Evolutionary conservation across 495 filamentous ascomycete species (phyloP).

Genomic region (Lasiosphaeria miniovina): DNA sequence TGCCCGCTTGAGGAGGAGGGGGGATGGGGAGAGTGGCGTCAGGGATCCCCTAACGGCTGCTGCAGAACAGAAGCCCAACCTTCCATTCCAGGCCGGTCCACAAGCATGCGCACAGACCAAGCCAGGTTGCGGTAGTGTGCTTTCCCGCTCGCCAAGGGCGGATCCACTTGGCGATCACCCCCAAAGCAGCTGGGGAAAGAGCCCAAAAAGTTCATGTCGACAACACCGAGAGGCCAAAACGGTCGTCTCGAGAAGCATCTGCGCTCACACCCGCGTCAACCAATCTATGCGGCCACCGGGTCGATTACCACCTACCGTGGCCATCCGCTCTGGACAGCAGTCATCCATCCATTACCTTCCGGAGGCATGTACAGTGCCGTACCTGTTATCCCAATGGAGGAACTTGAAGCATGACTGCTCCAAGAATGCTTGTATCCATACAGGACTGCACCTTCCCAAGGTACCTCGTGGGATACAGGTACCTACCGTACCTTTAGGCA

Average conservation of each 20-base stretch:
- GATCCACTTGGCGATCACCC: conserved; percentile 2
- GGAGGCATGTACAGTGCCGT: too few species aligned
- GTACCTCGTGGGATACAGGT: too few species aligned
- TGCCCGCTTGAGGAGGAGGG: too few species aligned
- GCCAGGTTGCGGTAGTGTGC: not conserved
- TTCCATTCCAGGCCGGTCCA: conserved; percentile 2
- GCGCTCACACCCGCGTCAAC: conserved; percentile 9
- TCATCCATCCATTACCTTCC: not conserved
- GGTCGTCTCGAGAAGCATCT: not conserved
- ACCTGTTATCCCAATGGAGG: too few species aligned
- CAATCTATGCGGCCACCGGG: conserved; percentile 12
- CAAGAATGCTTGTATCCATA: too few species aligned
- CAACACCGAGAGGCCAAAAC: not conserved
- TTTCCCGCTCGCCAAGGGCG: conserved; percentile 5
- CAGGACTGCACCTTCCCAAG: too few species aligned
- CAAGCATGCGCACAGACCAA: conserved; percentile 8
- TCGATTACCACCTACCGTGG: conserved; percentile 7
- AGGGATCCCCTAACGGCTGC: conserved; percentile 10
- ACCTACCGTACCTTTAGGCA: too few species aligned
- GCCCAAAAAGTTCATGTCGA: conserved; percentile 4
- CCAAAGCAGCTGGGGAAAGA: conserved; percentile 6
- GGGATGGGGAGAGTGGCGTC: not conserved
- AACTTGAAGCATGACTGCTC: too few species aligned
- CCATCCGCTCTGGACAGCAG: not conserved
- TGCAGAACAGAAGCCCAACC: conserved; percentile 11